Evolutionary conservation across 306 rosid genomes (phyloP), one percentile per base, ranked within the genome.

Genomic region (Corylus heterophylla): DNA sequence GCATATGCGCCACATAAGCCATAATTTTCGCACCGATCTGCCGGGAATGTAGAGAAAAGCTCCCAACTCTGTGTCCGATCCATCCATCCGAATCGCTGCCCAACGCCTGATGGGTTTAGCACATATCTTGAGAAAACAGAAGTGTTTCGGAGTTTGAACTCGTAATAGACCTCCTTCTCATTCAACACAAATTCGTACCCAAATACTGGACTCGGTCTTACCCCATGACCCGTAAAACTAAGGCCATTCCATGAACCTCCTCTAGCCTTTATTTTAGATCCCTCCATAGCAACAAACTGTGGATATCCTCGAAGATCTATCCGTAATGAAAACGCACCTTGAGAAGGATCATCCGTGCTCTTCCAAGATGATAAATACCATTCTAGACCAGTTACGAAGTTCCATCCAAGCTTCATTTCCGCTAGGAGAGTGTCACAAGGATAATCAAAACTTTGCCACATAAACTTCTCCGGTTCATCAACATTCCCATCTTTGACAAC

Each of bases 241-340:
- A 50, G 14, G 10, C 86, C 88, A 48, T 79, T 85, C 87, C 87
- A 79, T 20, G 84, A 67, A 1, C 83, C 79, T 25, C 25, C 1
- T 79, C 81, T 79, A 12, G 44, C 17, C 42, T 0, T 62, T 12
- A 62, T 62, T 5, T 29, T 29, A 29, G 42, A 7, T 74, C 71
- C 45, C 45, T 5, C 45, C 45, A 42, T 42, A 42, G 45, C 45
- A 42, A 42, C 45, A 1, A 42, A 1, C 7, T 42, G 45, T 6
- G 45, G 45, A 42, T 5, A 6, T 0, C 45, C 45, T 0, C 45
- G 45, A 6, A 6, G 45, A 42, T 42, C 45, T 42, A 42, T 42
- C 45, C 45, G 45, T 42, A 42, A 42, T 42, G 45, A 42, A 42
- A 5, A 42, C 45, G 1, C 45, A 5, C 45, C 45, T 42, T 5